These are phyloP conservation scores for Aspergillus egyptiacus DNA, from an alignment of 495 filamentous ascomycete genomes.

Conservation along the genomic window DNA sequence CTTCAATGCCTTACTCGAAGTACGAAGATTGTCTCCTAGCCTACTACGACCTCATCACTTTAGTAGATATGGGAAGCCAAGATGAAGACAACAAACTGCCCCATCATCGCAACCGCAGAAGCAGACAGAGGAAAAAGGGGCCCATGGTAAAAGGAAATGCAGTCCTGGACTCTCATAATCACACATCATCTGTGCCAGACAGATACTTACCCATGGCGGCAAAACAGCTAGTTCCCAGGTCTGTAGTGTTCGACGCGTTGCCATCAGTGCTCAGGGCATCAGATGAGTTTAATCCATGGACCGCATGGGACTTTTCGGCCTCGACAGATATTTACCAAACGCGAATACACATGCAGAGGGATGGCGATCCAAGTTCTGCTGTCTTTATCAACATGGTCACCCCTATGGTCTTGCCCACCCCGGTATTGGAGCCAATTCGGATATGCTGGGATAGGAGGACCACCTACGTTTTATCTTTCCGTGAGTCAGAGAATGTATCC, in stretches of 20 bases:
- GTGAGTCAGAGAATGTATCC: conserved; percentile 18
- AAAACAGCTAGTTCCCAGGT: not conserved
- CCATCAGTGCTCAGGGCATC: conserved; percentile 43
- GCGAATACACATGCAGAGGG: conserved; percentile 22
- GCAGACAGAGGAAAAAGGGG: not conserved
- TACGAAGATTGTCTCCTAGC: no score
- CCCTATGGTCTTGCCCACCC: conserved; percentile 33
- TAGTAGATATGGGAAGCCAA: not conserved
- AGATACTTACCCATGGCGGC: not conserved
- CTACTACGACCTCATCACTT: not conserved
- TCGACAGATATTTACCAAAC: conserved; percentile 28
- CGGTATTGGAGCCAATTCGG: conserved; percentile 37
- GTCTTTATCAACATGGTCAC: conserved; percentile 41
- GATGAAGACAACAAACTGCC: no score
- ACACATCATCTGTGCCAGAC: not conserved
- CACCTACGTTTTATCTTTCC: conserved; percentile 32
- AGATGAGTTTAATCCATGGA: conserved; percentile 60
- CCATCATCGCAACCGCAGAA: not conserved
- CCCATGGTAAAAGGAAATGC: not conserved
- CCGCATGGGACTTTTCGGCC: conserved; percentile 48
- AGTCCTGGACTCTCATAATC: not conserved
- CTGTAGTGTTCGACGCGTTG: not conserved
- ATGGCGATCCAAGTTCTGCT: conserved; percentile 10
- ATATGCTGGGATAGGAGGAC: conserved; percentile 45
- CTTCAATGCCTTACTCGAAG: no score